Evolutionary conservation across 805 yeast species (phyloP), one percentile per base, ranked within the genome.

Genomic region (Lachancea waltii): DNA sequence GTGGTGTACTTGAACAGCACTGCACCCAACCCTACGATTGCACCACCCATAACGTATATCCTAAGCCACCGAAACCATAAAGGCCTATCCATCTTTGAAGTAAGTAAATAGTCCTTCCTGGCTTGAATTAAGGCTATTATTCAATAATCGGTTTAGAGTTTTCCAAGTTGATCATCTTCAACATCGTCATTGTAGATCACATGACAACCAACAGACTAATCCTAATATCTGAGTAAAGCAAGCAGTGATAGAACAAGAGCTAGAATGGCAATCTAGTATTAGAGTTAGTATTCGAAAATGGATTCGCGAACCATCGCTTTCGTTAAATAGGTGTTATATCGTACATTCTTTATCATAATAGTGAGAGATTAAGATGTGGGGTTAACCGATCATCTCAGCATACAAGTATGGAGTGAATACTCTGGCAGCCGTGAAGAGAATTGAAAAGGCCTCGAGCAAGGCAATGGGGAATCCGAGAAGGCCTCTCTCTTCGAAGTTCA

Each of bases 361-460:
- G 16, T 15, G n/a, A n/a, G n/a, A n/a, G n/a, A n/a, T n/a, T n/a
- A n/a, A n/a, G n/a, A n/a, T n/a, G n/a, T n/a, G n/a, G n/a, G n/a
- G n/a, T 53, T 44, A 63, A 41, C 61, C 59, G 33, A 62, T 48
- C 46, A 75, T 54, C 56, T 76, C 81, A 20, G 60, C 58, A 70
- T 73, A 64, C 48, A 89, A 64, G 59, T 78, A 81, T 20, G 97
- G 97, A 14, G 90, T 69, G 58, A 89, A 82, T 10, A 89, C 87
- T 22, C 68, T 64, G 14, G 79, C 70, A 4, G 97, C 95, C 2
- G 92, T 81, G 51, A 72, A 60, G 24, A 89, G 60, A 24, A 85
- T 76, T 36, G 77, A 73, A 38, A 85, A 62, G 31, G 81, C 76
- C 59, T 87, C 89, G 40, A 70, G 60, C 15, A 87, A 43, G 0